These are phyloP conservation scores for Yamadazyma buinensis DNA, from an alignment of 1,139 yeast genomes.

Conservation along the genomic window DNA sequence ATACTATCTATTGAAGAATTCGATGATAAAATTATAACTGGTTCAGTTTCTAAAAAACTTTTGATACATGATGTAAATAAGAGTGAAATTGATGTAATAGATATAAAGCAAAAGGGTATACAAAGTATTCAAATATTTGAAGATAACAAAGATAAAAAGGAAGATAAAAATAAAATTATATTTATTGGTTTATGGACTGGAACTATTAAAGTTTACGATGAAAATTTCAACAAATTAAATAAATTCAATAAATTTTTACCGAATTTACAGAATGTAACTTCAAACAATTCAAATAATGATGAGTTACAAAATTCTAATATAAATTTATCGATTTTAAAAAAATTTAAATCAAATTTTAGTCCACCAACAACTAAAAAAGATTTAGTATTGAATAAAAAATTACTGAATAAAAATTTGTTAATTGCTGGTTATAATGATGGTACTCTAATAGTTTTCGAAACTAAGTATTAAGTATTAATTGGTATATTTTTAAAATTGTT, in stretches of 20 bases:
- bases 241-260: constrained; percentile 16
- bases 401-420: constrained; percentile 16
- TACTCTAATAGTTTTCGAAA: constrained; percentile 12
- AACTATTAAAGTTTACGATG: constrained; percentile 21
- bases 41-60: constrained; percentile 39
- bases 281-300: constrained; percentile 9
- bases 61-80: constrained; percentile 17
- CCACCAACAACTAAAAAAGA: not conserved
- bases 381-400: constrained; percentile 3
- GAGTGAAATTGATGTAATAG: constrained; percentile 7
- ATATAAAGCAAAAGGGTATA: constrained; percentile 20
- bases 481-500: constrained; percentile 12
- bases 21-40: constrained; percentile 27
- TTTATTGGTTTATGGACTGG: constrained; percentile 44
- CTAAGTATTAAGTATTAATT: constrained; percentile 5
- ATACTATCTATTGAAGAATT: constrained; percentile 32
- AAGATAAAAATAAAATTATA: constrained; percentile 1
- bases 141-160: too few relatives aligned
- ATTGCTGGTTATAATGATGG: constrained; percentile 42
- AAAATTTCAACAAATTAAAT: constrained; percentile 7
- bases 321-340: constrained; percentile 16
- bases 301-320: constrained; percentile 9
- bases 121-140: constrained; percentile 16
- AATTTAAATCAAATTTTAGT: constrained; percentile 5
- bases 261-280: constrained; percentile 9